A percentile compares a stretch with the other conserved stretches of the same genome.
Conservation (phyloP, 1,284 basidiomycete genomes). For the Dichomitus squalens region DNA sequence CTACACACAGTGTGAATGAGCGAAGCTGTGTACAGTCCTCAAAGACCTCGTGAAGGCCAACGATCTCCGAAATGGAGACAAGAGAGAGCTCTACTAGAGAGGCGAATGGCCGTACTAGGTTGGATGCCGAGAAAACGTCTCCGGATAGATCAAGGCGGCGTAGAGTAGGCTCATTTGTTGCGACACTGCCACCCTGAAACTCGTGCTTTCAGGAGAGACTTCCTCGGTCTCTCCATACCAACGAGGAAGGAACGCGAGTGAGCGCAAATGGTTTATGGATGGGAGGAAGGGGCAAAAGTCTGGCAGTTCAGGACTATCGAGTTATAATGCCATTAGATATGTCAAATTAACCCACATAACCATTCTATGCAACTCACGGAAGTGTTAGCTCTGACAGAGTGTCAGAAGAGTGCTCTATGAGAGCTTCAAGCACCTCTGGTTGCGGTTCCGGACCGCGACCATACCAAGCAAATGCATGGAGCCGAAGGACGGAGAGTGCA, state of each 20-base stretch:
- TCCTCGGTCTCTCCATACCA: neutral
- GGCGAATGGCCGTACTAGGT: neutral
- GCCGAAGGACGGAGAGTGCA: neutral
- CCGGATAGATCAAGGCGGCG: neutral
- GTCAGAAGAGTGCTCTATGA: neutral
- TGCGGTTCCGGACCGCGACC: neutral
- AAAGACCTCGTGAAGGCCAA: neutral
- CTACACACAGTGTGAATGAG: neutral
- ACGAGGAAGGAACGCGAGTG: neutral
- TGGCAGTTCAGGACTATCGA: neutral
- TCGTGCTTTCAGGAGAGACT: too few species aligned
- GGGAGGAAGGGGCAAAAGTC: neutral
- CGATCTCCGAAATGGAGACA: neutral
- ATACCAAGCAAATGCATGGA: neutral
- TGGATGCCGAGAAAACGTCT: neutral
- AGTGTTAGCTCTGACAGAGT: neutral
- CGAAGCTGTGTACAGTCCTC: neutral
- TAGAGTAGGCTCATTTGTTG: neutral
- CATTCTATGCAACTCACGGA: neutral
- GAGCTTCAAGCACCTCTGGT: neutral
- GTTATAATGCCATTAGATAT: neutral
- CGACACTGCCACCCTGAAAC: neutral
- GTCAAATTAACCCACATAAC: neutral
- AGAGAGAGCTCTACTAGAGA: neutral
- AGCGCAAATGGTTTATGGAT: neutral